Conservation (phyloP, 257 asterid genomes). For the Lycium ferocissimum region DNA sequence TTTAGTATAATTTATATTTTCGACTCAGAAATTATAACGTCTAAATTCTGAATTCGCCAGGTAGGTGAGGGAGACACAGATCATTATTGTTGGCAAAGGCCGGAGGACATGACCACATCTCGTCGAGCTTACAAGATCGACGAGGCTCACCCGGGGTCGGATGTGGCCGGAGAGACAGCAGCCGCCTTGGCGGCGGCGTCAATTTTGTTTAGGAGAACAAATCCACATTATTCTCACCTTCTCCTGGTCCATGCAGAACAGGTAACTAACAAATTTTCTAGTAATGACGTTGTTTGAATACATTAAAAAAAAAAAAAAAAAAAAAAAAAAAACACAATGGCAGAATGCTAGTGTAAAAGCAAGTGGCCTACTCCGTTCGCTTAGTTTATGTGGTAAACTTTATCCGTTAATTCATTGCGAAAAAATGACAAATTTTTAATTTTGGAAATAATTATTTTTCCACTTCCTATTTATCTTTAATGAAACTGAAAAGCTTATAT, state of each 20-base stretch:
- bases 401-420: background rate
- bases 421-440: background rate
- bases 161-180: constrained; percentile 73
- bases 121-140: constrained; percentile 71
- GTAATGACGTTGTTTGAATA: background rate
- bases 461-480: background rate
- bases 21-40: background rate
- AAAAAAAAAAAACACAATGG: background rate
- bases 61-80: constrained; percentile 83
- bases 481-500: background rate
- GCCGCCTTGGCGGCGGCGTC: constrained; percentile 81
- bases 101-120: constrained; percentile 80
- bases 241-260: constrained; percentile 71
- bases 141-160: constrained; percentile 64
- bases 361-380: background rate
- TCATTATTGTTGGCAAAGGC: constrained; percentile 79
- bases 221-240: constrained; percentile 70
- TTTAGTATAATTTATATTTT: background rate
- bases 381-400: background rate
- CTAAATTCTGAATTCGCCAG: constrained; percentile 22
- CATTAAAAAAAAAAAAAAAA: background rate
- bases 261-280: constrained; percentile 37
- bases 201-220: constrained; percentile 62
- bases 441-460: background rate
- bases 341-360: background rate